Percentiles rank a stretch among this genome's conserved stretches.
Conservation (phyloP, 1,284 basidiomycete species). For the Moniliophthora roreri region DNA sequence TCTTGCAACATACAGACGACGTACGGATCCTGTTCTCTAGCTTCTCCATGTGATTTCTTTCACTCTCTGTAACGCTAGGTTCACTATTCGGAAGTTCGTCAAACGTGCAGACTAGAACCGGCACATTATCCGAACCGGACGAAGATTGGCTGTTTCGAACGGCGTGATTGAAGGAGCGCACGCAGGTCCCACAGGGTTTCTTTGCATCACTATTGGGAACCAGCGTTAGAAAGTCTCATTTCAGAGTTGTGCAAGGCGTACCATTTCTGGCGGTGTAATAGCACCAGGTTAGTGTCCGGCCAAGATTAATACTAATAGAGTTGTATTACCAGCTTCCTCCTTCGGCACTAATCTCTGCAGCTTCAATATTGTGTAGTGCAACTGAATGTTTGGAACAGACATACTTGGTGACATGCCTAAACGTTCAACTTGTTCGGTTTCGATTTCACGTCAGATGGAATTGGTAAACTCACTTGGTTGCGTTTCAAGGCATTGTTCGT, state of each 20-base stretch:
- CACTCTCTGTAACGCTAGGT: constrained; percentile 35
- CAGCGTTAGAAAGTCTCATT: not conserved
- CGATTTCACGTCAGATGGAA: no score
- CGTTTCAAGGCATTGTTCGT: no score
- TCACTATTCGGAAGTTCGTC: constrained; percentile 49
- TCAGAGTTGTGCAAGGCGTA: constrained; percentile 19
- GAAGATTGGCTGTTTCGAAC: constrained; percentile 46
- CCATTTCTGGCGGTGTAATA: constrained; percentile 55
- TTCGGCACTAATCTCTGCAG: constrained; percentile 53
- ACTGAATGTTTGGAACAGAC: constrained; percentile 11
- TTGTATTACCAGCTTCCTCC: constrained; percentile 65
- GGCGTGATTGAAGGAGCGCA: constrained; percentile 65
- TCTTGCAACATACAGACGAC: constrained; percentile 21
- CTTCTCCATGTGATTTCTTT: constrained; percentile 59
- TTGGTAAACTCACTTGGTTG: no score
- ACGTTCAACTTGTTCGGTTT: no score
- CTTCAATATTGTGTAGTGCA: not conserved
- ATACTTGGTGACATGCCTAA: constrained; percentile 51
- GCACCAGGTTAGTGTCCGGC: constrained; percentile 15
- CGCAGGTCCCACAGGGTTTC: constrained; percentile 66
- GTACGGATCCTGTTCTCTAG: constrained; percentile 66
- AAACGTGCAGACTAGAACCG: constrained; percentile 64
- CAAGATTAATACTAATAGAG: constrained; percentile 11
- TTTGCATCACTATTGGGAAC: constrained; percentile 56
- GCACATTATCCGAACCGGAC: constrained; percentile 49